Conservation (phyloP, 1,284 basidiomycete genomes). For the Ganoderma meredithae region DNA sequence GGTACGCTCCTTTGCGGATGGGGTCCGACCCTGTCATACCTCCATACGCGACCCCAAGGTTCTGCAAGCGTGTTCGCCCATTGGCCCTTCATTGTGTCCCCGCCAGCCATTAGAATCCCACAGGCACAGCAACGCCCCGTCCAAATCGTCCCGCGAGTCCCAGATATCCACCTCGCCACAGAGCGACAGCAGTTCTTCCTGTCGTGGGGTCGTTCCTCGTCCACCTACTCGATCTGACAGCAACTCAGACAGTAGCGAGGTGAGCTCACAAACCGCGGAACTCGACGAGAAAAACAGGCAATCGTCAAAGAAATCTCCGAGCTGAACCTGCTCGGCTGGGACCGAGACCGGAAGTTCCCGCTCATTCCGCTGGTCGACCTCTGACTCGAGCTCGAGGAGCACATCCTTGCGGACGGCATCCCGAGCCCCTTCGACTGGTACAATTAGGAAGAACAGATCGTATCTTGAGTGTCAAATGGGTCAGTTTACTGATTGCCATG, state of each 20-base stretch:
- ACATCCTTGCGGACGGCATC: constrained; percentile 13
- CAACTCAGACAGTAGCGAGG: not conserved
- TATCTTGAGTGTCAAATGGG: not conserved
- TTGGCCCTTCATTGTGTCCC: not conserved
- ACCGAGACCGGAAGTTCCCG: constrained; percentile 8
- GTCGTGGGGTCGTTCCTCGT: not conserved
- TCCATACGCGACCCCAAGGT: not conserved
- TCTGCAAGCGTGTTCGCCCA: not conserved
- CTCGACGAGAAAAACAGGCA: not conserved
- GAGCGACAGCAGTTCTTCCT: not conserved
- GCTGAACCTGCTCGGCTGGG: constrained; percentile 8
- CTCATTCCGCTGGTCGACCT: constrained; percentile 24
- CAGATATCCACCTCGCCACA: not conserved
- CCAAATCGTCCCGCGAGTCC: not conserved
- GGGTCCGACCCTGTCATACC: not conserved
- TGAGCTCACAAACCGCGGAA: not conserved
- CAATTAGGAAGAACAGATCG: not conserved
- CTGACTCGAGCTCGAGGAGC: constrained; percentile 21
- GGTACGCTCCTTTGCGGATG: not conserved
- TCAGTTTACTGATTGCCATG: no score
- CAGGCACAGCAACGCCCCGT: not conserved
- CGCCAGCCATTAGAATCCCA: no score
- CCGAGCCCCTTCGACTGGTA: constrained; percentile 17
- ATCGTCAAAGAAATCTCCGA: not conserved
- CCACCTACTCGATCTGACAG: not conserved